Evolutionary conservation across 2,329 filamentous ascomycete genomes (phyloP).

Genomic region (Conoideocrella luteorostrata): DNA sequence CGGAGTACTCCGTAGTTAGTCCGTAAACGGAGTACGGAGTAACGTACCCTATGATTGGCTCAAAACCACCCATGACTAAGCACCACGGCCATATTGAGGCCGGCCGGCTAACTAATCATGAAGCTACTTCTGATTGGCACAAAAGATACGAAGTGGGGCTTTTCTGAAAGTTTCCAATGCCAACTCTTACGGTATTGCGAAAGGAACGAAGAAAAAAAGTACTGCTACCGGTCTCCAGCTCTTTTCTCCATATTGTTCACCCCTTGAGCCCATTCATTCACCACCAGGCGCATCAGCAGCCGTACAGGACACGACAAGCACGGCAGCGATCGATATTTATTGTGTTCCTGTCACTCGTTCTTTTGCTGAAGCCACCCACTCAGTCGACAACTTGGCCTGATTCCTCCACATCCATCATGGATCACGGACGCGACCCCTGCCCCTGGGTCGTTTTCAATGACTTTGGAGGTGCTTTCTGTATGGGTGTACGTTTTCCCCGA

Average conservation of each 20-base stretch:
- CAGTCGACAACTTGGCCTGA: neutral
- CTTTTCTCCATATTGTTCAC: neutral
- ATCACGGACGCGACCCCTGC: conserved; percentile 95
- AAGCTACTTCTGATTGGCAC: neutral
- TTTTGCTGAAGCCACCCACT: neutral
- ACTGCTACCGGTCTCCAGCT: neutral
- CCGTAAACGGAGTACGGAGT: neutral
- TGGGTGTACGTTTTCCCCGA: conserved; percentile 64
- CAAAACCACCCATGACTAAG: no score
- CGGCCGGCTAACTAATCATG: neutral
- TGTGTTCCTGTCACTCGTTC: neutral
- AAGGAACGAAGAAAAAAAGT: conserved; percentile 1
- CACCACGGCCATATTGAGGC: neutral
- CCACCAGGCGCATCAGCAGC: conserved; percentile 3
- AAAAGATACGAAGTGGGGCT: neutral
- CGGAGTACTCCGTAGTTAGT: no score
- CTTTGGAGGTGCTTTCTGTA: conserved; percentile 93
- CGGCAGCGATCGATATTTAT: neutral
- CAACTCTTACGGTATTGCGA: neutral
- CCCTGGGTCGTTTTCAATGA: conserved; percentile 96
- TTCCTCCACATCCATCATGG: conserved; percentile 49
- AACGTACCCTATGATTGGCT: no score
- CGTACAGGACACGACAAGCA: neutral
- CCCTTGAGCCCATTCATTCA: neutral
- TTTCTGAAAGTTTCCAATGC: neutral